Evolutionary conservation across 73 alveolate species (phyloP), one percentile per base, ranked within the genome.

Genomic region (Paramecium octaurelia): DNA sequence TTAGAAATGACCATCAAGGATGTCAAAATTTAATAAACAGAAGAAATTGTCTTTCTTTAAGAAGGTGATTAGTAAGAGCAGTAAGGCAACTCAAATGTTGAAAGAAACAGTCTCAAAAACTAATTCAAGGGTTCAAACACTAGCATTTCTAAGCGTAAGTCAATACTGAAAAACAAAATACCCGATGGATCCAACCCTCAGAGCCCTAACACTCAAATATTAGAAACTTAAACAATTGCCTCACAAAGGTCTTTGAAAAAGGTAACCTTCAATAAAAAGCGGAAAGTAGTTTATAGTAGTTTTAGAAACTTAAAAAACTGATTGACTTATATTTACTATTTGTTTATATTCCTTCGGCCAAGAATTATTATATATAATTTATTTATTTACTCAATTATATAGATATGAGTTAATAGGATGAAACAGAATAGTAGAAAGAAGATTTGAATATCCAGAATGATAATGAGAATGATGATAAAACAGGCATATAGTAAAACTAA

Each of bases 171-270:
- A 64, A 64, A 64, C 10, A 64, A 64, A 64, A 18, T n/a, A 23
- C 5, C 24, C 12, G 21, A 34, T 34, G 84, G 46, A 31, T 64
- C 84, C 1, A 64, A 64, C 27, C 84, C 84, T 27, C 27, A 64
- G n/a, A 64, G 84, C 10, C 84, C 84, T 31, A 64, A 64, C 0
- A 27, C 24, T 27, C 84, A 64, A 27, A 0, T 31, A 34, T 27
- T 27, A n/a, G 84, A 64, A 23, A 27, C 46, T 31, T 64, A 5
- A 27, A 64, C 84, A 24, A 27, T 7, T 35, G 54, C 21, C 10
- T 73, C 87, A 29, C 31, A 73, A 73, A 73, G 87, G 35, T 73
- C 87, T 73, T 34, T 73, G 38, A 73, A 73, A 73, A 73, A 73
- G 18, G 87, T 73, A 21, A 73, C 60, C 40, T 73, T 73, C 18